These are phyloP conservation scores for Coemansia sp. DNA, from an alignment of 192 early-diverging fungal species.

Conservation along the genomic window DNA sequence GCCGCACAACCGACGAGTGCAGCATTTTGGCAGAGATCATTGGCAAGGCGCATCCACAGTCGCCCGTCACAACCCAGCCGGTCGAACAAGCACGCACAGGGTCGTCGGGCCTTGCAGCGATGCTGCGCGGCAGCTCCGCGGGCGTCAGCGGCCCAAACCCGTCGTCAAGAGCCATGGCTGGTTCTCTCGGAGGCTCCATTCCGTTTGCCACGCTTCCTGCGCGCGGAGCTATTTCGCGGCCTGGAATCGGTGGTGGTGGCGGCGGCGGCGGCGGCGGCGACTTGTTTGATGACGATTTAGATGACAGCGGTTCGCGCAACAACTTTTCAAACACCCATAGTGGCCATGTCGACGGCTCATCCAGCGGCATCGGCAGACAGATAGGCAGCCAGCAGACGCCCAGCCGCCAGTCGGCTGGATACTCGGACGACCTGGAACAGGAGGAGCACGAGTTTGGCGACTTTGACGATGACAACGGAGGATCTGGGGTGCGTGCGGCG, in stretches of 20 bases:
- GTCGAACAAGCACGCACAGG: slow-evolving; percentile 10
- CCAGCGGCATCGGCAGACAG: background rate
- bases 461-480: slow-evolving; percentile 17
- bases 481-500: background rate
- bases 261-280: background rate
- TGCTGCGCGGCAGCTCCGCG: slow-evolving; percentile 26
- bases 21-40: slow-evolving; percentile 30
- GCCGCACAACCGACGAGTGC: slow-evolving; percentile 33
- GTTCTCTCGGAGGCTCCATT: slow-evolving; percentile 10
- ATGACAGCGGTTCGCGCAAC: background rate
- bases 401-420: slow-evolving; percentile 30
- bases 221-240: background rate
- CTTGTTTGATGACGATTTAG: slow-evolving; percentile 3
- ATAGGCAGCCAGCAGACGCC: slow-evolving; percentile 1
- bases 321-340: background rate
- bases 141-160: background rate
- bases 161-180: background rate
- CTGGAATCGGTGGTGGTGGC: background rate
- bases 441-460: slow-evolving; percentile 33
- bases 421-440: slow-evolving; percentile 26
- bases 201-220: background rate
- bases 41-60: slow-evolving; percentile 22
- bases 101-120: slow-evolving; percentile 45
- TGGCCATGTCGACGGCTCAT: background rate
- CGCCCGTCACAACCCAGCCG: background rate